Percentiles rank a stretch among this genome's conserved stretches.
Conservation (phyloP, 768 basidiomycete genomes). For the Podaxis pistillaris region DNA sequence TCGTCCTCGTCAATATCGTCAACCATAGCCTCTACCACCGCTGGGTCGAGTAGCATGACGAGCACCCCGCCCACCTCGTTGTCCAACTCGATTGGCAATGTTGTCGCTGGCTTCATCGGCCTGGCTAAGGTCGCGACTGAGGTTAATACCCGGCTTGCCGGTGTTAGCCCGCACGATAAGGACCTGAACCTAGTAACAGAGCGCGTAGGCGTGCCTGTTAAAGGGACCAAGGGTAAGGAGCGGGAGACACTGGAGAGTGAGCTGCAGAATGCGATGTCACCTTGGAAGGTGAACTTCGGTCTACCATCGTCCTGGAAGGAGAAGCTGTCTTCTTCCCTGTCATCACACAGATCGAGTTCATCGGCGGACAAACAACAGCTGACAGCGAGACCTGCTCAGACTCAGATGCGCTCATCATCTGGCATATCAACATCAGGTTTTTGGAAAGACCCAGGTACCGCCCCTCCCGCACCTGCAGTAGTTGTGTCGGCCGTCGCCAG, state of each 20-base stretch:
- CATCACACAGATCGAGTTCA: slow-evolving; percentile 36
- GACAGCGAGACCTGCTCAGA: slow-evolving; percentile 22
- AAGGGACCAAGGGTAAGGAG: slow-evolving; percentile 31
- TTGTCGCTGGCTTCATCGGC: slow-evolving; percentile 39
- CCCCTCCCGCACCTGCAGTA: slow-evolving; percentile 52
- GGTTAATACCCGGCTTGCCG: slow-evolving; percentile 21
- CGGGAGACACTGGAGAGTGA: slow-evolving; percentile 30
- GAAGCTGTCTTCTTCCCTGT: slow-evolving; percentile 31
- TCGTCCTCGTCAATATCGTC: slow-evolving; percentile 55
- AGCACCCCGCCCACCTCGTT: slow-evolving; percentile 61
- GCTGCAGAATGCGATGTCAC: slow-evolving; percentile 31
- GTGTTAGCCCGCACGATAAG: not conserved
- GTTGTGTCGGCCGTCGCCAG: slow-evolving; percentile 49
- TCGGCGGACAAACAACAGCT: slow-evolving; percentile 32
- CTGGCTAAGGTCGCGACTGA: slow-evolving; percentile 29
- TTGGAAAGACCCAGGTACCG: slow-evolving; percentile 53
- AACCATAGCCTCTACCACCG: slow-evolving; percentile 33
- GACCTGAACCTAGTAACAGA: not conserved
- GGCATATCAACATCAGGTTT: slow-evolving; percentile 35
- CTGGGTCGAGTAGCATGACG: slow-evolving; percentile 40
- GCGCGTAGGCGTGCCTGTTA: slow-evolving; percentile 25
- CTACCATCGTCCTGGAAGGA: slow-evolving; percentile 39
- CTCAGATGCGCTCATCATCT: slow-evolving; percentile 26
- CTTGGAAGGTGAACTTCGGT: slow-evolving; percentile 34
- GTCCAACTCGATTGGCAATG: slow-evolving; percentile 46